A percentile compares a stretch with the other conserved stretches of the same genome.
Conservation (phyloP, 805 yeast genomes). For the Maudiozyma bulderi region DNA sequence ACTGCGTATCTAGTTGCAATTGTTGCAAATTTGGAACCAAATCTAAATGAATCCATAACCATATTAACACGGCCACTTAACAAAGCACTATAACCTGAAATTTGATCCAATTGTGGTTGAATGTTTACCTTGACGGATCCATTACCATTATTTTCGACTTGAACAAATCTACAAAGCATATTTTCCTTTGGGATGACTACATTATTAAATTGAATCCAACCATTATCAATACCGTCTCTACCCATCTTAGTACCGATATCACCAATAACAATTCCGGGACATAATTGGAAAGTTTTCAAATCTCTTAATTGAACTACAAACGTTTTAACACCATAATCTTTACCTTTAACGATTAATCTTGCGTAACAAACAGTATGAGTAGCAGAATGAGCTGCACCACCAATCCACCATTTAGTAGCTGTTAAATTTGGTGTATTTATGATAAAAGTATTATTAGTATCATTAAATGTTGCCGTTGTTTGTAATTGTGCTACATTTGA, state of each 20-base stretch:
- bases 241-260: slow-evolving; percentile 96
- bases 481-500: slow-evolving; percentile 89
- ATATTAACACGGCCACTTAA: slow-evolving; percentile 83
- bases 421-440: slow-evolving; percentile 84
- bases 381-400: slow-evolving; percentile 94
- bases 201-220: slow-evolving; percentile 86
- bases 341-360: slow-evolving; percentile 65
- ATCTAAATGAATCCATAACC: slow-evolving; percentile 79
- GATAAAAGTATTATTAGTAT: slow-evolving; percentile 51
- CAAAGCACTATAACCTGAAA: slow-evolving; percentile 73
- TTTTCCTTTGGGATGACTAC: slow-evolving; percentile 77
- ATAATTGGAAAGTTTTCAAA: slow-evolving; percentile 48
- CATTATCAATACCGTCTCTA: slow-evolving; percentile 90
- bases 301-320: slow-evolving; percentile 88
- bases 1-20: slow-evolving; percentile 85
- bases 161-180: slow-evolving; percentile 73
- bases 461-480: slow-evolving; percentile 80
- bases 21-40: slow-evolving; percentile 68
- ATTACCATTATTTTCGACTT: slow-evolving; percentile 58
- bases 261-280: slow-evolving; percentile 77
- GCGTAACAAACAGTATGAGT: slow-evolving; percentile 84
- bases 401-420: slow-evolving; percentile 98
- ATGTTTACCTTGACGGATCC: slow-evolving; percentile 31
- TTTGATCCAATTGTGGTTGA: slow-evolving; percentile 74
- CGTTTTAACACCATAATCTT: slow-evolving; percentile 87